A percentile compares a stretch with the other conserved stretches of the same genome.
These are phyloP conservation scores for Stachybotrys chartarum DNA, from an alignment of 2,329 filamentous ascomycete species.

Conservation along the genomic window DNA sequence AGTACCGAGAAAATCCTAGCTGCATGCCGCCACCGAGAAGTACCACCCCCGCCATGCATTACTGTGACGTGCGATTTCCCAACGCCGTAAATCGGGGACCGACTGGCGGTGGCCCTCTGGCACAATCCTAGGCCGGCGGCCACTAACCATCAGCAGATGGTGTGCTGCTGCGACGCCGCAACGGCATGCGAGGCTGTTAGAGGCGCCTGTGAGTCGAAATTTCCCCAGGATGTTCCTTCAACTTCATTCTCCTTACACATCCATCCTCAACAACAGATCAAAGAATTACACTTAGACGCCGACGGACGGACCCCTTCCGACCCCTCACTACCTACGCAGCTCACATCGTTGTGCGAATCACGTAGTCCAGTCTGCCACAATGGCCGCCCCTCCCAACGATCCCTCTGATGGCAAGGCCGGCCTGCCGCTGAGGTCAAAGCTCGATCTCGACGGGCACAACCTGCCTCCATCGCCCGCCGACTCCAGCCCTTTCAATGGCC, in stretches of 20 bases:
- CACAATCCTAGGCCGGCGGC: too few species aligned
- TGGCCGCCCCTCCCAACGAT: slow-evolving; percentile 13
- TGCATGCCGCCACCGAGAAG: background rate
- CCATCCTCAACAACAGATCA: background rate
- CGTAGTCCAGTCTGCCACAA: slow-evolving; percentile 15
- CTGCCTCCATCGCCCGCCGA: slow-evolving; percentile 88
- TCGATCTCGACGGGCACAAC: slow-evolving; percentile 78
- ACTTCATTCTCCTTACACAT: background rate
- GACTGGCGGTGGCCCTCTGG: background rate
- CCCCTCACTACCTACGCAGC: too few species aligned
- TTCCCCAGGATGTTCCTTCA: background rate
- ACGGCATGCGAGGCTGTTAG: background rate
- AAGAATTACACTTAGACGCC: too few species aligned
- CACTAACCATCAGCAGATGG: background rate
- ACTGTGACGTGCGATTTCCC: background rate
- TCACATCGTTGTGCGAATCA: too few species aligned
- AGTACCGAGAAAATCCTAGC: background rate
- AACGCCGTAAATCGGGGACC: background rate
- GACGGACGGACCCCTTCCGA: too few species aligned
- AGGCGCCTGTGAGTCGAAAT: background rate
- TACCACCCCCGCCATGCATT: background rate
- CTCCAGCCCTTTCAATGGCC: slow-evolving; percentile 78
- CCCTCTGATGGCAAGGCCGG: slow-evolving; percentile 19
- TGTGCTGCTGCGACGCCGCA: background rate
- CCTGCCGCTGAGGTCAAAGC: slow-evolving; percentile 41